Percentiles rank a stretch among this genome's conserved stretches.
Conservation (phyloP, 129 eudicot species). For the Tagetes patula region DNA sequence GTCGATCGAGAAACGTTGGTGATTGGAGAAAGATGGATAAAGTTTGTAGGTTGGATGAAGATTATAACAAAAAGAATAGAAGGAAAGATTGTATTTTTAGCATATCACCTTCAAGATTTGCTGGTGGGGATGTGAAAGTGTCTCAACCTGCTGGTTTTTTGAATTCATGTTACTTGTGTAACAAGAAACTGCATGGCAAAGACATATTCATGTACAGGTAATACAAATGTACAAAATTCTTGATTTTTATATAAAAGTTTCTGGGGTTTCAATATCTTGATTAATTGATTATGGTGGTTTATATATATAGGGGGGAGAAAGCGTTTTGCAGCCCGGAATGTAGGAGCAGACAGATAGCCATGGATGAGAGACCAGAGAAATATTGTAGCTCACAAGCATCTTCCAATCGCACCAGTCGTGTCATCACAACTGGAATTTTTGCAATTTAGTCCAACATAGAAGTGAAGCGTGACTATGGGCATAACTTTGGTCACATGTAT, state of each 20-base stretch:
- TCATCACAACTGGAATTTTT: conserved; percentile 56
- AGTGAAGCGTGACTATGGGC: neutral
- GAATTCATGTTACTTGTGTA: conserved; percentile 61
- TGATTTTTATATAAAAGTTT: neutral
- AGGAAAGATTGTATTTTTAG: conserved; percentile 40
- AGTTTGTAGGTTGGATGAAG: conserved; percentile 38
- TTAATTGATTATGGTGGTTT: neutral
- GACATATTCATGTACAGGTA: conserved; percentile 95
- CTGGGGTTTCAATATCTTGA: neutral
- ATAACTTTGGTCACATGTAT: conserved; percentile 22
- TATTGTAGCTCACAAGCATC: conserved; percentile 46
- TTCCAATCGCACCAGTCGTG: conserved; percentile 38
- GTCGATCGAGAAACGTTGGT: neutral
- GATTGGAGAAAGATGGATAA: conserved; percentile 14
- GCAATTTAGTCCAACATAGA: conserved; percentile 47
- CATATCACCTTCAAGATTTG: conserved; percentile 42
- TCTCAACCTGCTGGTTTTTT: conserved; percentile 50
- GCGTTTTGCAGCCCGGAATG: conserved; percentile 91
- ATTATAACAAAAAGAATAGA: conserved; percentile 45
- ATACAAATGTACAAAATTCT: neutral
- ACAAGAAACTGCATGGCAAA: conserved; percentile 61
- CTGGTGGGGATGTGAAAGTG: conserved; percentile 38
- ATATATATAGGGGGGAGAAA: conserved; percentile 67
- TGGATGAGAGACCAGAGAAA: conserved; percentile 64
- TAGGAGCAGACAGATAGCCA: conserved; percentile 56